Conservation (phyloP, 495 filamentous ascomycete genomes). For the Letharia lupina region DNA sequence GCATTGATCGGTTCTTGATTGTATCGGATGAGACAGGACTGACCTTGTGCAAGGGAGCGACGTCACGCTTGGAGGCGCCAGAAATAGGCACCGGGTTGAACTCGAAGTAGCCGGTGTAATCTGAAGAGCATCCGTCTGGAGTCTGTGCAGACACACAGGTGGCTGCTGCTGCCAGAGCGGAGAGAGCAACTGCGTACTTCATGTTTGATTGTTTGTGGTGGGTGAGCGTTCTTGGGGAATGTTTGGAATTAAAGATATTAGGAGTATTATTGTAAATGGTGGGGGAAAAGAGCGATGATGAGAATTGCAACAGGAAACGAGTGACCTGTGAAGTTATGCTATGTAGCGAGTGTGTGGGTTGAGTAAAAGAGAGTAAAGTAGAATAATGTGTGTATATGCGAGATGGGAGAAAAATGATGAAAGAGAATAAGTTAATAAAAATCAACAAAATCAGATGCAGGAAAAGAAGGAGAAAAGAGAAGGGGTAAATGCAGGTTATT, state of each 20-base stretch:
- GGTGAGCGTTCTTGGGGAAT: neutral
- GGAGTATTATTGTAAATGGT: neutral
- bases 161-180: constrained; percentile 14
- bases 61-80: constrained; percentile 25
- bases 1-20: neutral
- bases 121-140: constrained; percentile 29
- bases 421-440: neutral
- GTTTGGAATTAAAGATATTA: neutral
- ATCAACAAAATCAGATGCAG: too few relatives aligned
- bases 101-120: constrained; percentile 34
- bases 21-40: neutral
- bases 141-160: constrained; percentile 3
- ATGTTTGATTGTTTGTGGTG: constrained; percentile 12
- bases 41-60: constrained; percentile 13
- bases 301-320: neutral
- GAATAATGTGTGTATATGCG: neutral
- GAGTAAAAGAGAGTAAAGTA: neutral
- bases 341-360: neutral
- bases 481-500: neutral
- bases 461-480: neutral
- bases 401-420: neutral
- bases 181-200: constrained; percentile 14
- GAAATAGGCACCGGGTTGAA: constrained; percentile 24
- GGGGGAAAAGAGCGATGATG: neutral
- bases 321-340: constrained; percentile 1